These are phyloP conservation scores for Candida koratica DNA, from an alignment of 805 yeast species.

Conservation along the genomic window DNA sequence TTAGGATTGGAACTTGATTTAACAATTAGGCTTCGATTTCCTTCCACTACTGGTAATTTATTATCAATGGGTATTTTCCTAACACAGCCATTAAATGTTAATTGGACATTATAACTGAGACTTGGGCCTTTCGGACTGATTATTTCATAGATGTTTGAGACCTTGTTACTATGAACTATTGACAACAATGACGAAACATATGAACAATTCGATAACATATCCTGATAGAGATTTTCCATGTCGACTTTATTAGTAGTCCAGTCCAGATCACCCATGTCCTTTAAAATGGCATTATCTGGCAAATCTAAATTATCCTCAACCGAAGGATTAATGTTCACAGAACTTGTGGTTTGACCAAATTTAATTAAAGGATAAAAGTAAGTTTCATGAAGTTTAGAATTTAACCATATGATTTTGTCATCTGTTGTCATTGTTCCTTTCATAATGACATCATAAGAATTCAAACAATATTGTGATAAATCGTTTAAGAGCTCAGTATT, in stretches of 20 bases:
- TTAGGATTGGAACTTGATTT: conserved; percentile 30
- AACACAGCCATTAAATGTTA: conserved; percentile 51
- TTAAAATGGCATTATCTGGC: conserved; percentile 15
- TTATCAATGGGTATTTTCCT: conserved; percentile 49
- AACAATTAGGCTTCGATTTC: conserved; percentile 25
- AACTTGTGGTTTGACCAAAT: conserved; percentile 14
- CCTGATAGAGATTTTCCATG: conserved; percentile 42
- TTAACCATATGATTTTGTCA: conserved; percentile 26
- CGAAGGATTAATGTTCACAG: not conserved
- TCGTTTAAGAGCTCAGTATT: conserved; percentile 1
- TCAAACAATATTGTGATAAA: conserved; percentile 21
- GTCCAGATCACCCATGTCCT: conserved; percentile 22
- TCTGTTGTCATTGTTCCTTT: conserved; percentile 6
- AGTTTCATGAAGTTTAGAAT: conserved; percentile 18
- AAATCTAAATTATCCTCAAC: conserved; percentile 9
- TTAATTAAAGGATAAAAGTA: conserved; percentile 20
- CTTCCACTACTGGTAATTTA: conserved; percentile 35
- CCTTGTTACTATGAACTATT: conserved; percentile 26
- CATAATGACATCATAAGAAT: conserved; percentile 18
- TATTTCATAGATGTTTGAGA: conserved; percentile 19
- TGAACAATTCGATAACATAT: conserved; percentile 63
- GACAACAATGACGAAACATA: conserved; percentile 67
- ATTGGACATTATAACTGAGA: conserved; percentile 33
- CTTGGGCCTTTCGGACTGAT: conserved; percentile 24
- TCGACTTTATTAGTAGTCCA: conserved; percentile 39